Conservation (phyloP, 2,329 filamentous ascomycete genomes). For the Metarhizium rileyi region DNA sequence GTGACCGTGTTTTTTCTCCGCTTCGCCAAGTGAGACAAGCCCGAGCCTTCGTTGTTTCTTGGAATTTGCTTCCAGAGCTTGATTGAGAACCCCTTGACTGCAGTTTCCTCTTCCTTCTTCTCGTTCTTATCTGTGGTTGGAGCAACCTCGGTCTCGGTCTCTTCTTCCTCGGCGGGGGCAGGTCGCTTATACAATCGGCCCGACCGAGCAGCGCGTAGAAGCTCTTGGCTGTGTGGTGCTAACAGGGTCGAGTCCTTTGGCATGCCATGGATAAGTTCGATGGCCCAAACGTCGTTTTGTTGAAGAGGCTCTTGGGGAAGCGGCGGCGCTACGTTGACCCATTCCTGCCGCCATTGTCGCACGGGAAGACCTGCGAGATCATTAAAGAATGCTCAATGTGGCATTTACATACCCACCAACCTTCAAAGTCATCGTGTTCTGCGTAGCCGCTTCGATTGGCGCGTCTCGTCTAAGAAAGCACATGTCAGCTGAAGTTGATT, state of each 20-base stretch:
- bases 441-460: slow-evolving; percentile 46
- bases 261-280: slow-evolving; percentile 69
- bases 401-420: slow-evolving; percentile 16
- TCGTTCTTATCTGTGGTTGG: slow-evolving; percentile 39
- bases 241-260: slow-evolving; percentile 76
- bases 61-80: slow-evolving; percentile 54
- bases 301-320: slow-evolving; percentile 52
- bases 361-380: slow-evolving; percentile 64
- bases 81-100: slow-evolving; percentile 41
- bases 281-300: slow-evolving; percentile 59
- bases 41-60: slow-evolving; percentile 44
- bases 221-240: slow-evolving; percentile 68
- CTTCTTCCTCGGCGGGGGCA: slow-evolving; percentile 50
- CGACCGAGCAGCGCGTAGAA: slow-evolving; percentile 72
- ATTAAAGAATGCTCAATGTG: slow-evolving; percentile 12
- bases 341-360: slow-evolving; percentile 75
- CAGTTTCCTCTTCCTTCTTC: slow-evolving; percentile 54
- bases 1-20: slow-evolving; percentile 52
- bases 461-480: slow-evolving; percentile 38
- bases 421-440: slow-evolving; percentile 54
- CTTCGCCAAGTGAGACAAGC: slow-evolving; percentile 48
- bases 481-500: slow-evolving; percentile 10
- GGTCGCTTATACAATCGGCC: slow-evolving; percentile 67
- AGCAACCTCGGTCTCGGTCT: slow-evolving; percentile 38
- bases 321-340: slow-evolving; percentile 58